Conservation (phyloP, 257 asterid genomes). For the Penstemon eatonii region DNA sequence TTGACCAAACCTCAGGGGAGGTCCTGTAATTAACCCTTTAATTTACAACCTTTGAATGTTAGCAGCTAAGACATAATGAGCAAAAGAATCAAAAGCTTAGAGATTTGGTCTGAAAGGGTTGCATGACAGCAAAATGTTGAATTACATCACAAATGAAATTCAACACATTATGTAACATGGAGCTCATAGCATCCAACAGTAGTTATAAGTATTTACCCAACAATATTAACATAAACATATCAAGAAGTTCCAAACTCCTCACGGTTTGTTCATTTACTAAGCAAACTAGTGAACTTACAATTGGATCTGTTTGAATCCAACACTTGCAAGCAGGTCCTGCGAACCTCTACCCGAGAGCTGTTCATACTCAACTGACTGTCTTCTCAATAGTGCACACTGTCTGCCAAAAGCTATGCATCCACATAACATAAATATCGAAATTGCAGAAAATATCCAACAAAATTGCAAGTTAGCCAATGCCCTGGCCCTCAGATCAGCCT, state of each 20-base stretch:
- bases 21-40: too few species aligned
- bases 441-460: slow-evolving; percentile 70
- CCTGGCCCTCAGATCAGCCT: slow-evolving; percentile 30
- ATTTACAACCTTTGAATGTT: too few species aligned
- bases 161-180: background rate
- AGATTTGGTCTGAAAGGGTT: too few species aligned
- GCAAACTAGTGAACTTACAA: slow-evolving; percentile 24
- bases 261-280: background rate
- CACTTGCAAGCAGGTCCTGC: slow-evolving; percentile 32
- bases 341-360: slow-evolving; percentile 43
- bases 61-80: too few species aligned
- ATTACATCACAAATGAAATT: background rate
- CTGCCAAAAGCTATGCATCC: slow-evolving; percentile 44
- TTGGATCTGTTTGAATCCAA: slow-evolving; percentile 42
- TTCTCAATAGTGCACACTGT: slow-evolving; percentile 26
- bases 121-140: background rate
- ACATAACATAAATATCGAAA: slow-evolving; percentile 42
- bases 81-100: too few species aligned
- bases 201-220: too few species aligned
- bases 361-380: slow-evolving; percentile 50
- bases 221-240: slow-evolving; percentile 9
- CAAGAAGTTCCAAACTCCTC: background rate
- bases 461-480: slow-evolving; percentile 82
- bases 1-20: too few species aligned
- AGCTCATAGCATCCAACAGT: background rate